These are phyloP conservation scores for Leccinum variicolor DNA, from an alignment of 768 basidiomycete species.

Conservation along the genomic window DNA sequence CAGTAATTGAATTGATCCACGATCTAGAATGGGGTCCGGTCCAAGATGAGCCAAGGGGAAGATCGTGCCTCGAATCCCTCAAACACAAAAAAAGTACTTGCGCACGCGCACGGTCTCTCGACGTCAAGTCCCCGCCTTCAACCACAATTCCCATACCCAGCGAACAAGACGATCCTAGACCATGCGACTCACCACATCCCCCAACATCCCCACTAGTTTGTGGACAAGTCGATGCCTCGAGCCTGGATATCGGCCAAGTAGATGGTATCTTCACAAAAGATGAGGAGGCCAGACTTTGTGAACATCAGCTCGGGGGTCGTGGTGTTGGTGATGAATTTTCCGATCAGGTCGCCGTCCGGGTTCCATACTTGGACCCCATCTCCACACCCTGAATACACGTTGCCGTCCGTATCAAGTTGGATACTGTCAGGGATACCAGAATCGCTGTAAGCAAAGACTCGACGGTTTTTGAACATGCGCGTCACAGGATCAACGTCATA, in stretches of 20 bases:
- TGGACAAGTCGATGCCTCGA: neutral
- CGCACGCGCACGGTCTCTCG: neutral
- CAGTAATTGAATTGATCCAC: neutral
- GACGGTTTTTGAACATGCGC: neutral
- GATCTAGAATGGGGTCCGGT: neutral
- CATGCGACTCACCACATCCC: neutral
- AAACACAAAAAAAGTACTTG: neutral
- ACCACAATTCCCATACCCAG: neutral
- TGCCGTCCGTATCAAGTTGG: neutral
- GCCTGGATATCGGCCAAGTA: neutral
- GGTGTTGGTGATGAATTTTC: neutral
- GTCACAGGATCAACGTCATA: neutral
- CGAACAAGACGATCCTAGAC: neutral
- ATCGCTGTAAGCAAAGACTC: neutral
- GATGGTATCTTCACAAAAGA: neutral
- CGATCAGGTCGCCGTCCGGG: neutral
- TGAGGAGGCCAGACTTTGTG: neutral
- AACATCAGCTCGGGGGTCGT: neutral
- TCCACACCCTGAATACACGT: neutral
- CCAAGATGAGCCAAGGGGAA: neutral
- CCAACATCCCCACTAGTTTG: neutral
- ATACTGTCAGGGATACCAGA: neutral
- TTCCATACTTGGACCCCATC: neutral
- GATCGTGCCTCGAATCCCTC: neutral
- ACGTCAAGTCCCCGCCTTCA: neutral